Percentiles rank a stretch among this genome's conserved stretches.
Evolutionary conservation across 441 rosid species (phyloP).

Genomic region (Pelargonium cotyledonis): DNA sequence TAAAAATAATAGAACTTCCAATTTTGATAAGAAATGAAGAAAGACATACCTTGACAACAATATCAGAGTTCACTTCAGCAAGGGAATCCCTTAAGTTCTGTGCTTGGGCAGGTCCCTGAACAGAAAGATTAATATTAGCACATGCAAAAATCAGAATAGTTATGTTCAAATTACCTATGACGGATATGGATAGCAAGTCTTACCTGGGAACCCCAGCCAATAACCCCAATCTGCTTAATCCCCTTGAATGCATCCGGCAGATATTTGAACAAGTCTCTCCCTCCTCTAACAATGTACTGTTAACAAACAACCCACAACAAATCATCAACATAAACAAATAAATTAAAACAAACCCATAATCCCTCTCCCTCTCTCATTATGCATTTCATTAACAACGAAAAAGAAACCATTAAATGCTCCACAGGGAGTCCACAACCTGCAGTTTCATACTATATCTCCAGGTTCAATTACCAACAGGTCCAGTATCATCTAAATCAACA

Average conservation of each 20-base stretch:
- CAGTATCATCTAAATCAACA: too few species aligned
- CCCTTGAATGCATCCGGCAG: slow-evolving; percentile 82
- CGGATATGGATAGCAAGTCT: background rate
- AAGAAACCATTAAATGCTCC: too few species aligned
- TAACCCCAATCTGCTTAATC: slow-evolving; percentile 81
- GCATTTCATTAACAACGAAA: too few species aligned
- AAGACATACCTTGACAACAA: slow-evolving; percentile 55
- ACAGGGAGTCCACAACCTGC: too few species aligned
- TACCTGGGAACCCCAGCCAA: slow-evolving; percentile 96
- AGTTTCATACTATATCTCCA: too few species aligned
- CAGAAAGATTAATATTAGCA: background rate
- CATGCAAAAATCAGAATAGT: background rate
- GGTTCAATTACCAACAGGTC: too few species aligned
- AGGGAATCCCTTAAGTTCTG: slow-evolving; percentile 90
- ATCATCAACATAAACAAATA: background rate
- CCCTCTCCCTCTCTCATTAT: background rate
- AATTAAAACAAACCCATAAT: slow-evolving; percentile 13
- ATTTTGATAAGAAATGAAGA: background rate
- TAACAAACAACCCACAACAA: background rate
- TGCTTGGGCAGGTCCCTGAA: slow-evolving; percentile 89
- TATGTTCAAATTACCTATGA: background rate
- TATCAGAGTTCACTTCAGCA: slow-evolving; percentile 70
- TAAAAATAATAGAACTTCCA: background rate
- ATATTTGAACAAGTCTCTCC: slow-evolving; percentile 73
- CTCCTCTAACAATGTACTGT: slow-evolving; percentile 79